Conservation (phyloP, 306 rosid species). For the Rubus parviflorus region DNA sequence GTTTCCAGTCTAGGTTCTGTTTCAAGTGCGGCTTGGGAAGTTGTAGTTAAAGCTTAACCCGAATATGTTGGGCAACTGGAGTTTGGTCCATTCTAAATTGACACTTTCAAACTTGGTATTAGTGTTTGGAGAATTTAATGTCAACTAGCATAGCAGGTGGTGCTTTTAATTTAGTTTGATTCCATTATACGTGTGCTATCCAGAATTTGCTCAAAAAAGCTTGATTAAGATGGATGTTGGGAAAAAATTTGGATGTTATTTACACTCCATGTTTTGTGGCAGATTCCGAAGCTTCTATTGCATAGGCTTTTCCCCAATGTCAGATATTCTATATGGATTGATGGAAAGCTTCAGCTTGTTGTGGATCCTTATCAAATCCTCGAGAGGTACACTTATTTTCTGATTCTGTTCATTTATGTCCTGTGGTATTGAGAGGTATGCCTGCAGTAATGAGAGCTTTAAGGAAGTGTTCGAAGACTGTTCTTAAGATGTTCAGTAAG, state of each 20-base stretch:
- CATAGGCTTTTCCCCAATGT: constrained; percentile 92
- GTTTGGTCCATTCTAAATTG: constrained; percentile 1
- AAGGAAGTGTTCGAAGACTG: background rate
- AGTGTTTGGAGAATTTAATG: background rate
- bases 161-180: background rate
- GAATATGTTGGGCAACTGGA: constrained; percentile 5
- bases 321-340: constrained; percentile 90
- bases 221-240: background rate
- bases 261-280: constrained; percentile 33
- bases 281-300: constrained; percentile 96
- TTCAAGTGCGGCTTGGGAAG: background rate
- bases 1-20: background rate
- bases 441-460: background rate
- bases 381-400: constrained; percentile 59
- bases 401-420: constrained; percentile 11
- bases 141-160: constrained; percentile 1
- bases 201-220: background rate
- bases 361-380: constrained; percentile 84
- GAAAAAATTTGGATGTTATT: background rate
- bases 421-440: background rate
- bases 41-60: constrained; percentile 2
- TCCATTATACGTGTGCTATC: background rate
- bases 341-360: constrained; percentile 89
- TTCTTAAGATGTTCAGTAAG: background rate
- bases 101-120: background rate